A percentile compares a stretch with the other conserved stretches of the same genome.
These are phyloP conservation scores for Boletus semigastroideus DNA, from an alignment of 1,284 basidiomycete genomes.

Conservation along the genomic window DNA sequence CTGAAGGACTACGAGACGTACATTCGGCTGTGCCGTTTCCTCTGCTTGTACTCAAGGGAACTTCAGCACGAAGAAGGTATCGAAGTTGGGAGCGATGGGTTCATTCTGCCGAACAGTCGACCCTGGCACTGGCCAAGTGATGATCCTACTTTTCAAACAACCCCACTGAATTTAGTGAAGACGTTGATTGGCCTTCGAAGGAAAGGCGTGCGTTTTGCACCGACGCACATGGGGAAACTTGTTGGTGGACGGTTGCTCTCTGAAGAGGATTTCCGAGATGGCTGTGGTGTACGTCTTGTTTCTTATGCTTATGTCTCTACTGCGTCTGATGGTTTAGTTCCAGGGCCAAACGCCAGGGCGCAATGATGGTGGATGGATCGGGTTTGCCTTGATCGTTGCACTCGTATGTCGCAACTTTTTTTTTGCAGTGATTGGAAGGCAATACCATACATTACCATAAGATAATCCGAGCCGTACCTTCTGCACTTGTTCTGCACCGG, in stretches of 20 bases:
- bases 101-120: conserved; percentile 30
- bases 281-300: not conserved
- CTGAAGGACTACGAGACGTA: conserved; percentile 35
- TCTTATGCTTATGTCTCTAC: no score
- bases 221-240: conserved; percentile 45
- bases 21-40: conserved; percentile 34
- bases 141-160: conserved; percentile 26
- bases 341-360: no score
- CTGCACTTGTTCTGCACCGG: no score
- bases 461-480: no score
- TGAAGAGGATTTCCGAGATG: conserved; percentile 24
- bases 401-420: no score
- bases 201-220: conserved; percentile 39
- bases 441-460: no score
- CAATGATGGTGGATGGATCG: no score
- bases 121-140: conserved; percentile 4
- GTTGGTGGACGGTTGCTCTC: conserved; percentile 34
- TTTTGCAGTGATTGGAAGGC: no score
- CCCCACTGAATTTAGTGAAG: conserved; percentile 27
- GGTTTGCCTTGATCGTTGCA: no score
- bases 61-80: conserved; percentile 8
- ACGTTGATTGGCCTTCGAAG: conserved; percentile 37
- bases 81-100: conserved; percentile 35
- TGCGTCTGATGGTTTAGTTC: no score
- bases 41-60: conserved; percentile 36